Evolutionary conservation across 78 protist species (phyloP), one percentile per base, ranked within the genome.

Genomic region (Blattamonas nauphoetae): DNA sequence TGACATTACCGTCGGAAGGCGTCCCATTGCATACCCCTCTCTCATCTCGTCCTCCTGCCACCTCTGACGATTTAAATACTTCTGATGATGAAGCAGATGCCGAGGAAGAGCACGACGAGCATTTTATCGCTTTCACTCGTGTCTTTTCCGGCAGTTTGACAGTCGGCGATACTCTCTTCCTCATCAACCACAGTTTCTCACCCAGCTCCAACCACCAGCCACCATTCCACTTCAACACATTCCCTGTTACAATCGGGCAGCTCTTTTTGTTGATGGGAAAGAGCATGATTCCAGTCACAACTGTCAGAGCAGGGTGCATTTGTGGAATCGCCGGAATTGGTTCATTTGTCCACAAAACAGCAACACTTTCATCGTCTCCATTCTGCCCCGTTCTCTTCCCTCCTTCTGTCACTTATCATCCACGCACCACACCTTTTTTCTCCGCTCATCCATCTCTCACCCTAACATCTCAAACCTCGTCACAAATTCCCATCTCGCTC

Each of bases 251-350:
- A 1, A 32, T 90, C 3, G 55, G 82, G 32, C 64, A 55, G 11
- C 85, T 96, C 32, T 96, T 83, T 64, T 55, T 95, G 32, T 44
- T 97, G 35, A 96, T 96, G 98, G 99, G 99, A 0, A 78, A 92
- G 34, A 90, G 88, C 42, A 88, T 97, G 41, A 94, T 91, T 45
- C 46, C 84, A 3, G 88, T 94, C 21, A 89, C 45, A 41, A n/a
- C 38, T 0, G 96, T 91, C 3, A 84, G 92, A 0, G 96, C 97
- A 0, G 99, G 99, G 44, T 87, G 63, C 41, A 71, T 97, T n/a
- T 87, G 90, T 77, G 99, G 97, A 64, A 89, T 97, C 3, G 97
- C 93, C 1, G 99, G 97, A 0, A 85, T 96, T 36, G 11, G 71
- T 55, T 29, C 21, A 21, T 1, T 1, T 1, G 89, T 95, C 5